A percentile compares a stretch with the other conserved stretches of the same genome.
Evolutionary conservation across 2,329 filamentous ascomycete genomes (phyloP).

Genomic region (Aspergillus sp.): DNA sequence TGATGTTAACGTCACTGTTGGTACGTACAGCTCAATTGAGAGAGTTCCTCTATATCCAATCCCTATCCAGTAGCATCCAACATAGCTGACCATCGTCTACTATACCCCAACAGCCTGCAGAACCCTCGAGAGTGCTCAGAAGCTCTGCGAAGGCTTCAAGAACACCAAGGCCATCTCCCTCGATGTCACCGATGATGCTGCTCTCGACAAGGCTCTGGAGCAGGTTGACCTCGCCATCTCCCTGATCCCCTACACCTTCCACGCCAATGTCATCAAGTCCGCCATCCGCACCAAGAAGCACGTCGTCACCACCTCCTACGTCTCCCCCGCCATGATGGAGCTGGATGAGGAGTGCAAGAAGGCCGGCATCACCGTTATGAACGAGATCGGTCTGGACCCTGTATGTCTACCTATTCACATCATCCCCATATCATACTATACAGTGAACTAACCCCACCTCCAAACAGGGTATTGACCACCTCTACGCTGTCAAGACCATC

Average conservation of each 20-base stretch:
- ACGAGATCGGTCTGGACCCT: slow-evolving; percentile 76
- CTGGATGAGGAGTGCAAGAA: slow-evolving; percentile 80
- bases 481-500: slow-evolving; percentile 85
- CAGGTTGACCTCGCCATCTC: slow-evolving; percentile 78
- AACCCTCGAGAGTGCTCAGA: slow-evolving; percentile 74
- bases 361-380: slow-evolving; percentile 95
- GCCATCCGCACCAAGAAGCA: slow-evolving; percentile 93
- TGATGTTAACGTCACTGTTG: slow-evolving; percentile 67
- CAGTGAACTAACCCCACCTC: slow-evolving; percentile 5
- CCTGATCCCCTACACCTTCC: slow-evolving; percentile 90
- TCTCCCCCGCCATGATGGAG: slow-evolving; percentile 89
- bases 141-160: slow-evolving; percentile 70
- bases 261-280: slow-evolving; percentile 86
- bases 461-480: slow-evolving; percentile 45
- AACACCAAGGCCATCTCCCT: slow-evolving; percentile 76
- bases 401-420: slow-evolving; percentile 21
- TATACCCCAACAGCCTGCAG: slow-evolving; percentile 65
- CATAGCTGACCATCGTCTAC: slow-evolving; percentile 7
- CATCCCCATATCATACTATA: not conserved
- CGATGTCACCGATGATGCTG: slow-evolving; percentile 74
- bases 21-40: slow-evolving; percentile 44
- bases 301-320: slow-evolving; percentile 93
- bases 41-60: not conserved
- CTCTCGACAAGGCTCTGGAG: slow-evolving; percentile 77
- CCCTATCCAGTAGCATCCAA: not conserved